phyloP scores from a whole-genome alignment of 2,329 filamentous ascomycete genomes.

The Aspergillus novoparasiticus region DNA sequence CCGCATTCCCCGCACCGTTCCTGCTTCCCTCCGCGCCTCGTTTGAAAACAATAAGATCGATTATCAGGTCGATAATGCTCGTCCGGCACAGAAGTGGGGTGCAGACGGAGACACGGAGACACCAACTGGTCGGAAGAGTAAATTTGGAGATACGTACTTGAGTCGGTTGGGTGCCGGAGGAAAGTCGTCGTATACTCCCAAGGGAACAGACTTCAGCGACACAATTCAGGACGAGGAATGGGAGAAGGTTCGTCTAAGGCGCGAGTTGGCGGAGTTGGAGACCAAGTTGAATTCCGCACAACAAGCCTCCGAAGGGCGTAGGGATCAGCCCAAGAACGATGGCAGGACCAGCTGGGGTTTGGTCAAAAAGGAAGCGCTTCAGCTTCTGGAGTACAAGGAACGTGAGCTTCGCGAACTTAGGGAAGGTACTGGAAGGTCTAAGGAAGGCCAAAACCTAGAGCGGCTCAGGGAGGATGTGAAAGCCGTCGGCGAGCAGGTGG shows the following conservation, averaged over 20 bases:
- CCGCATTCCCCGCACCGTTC: constrained; percentile 88
- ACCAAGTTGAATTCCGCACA: constrained; percentile 84
- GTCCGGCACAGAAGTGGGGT: constrained; percentile 75
- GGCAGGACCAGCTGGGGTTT: constrained; percentile 82
- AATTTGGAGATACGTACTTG: constrained; percentile 96
- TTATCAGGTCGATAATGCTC: constrained; percentile 83
- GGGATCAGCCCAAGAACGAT: constrained; percentile 58
- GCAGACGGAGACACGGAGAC: constrained; percentile 78
- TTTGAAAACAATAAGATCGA: constrained; percentile 97
- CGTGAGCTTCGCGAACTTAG: constrained; percentile 73
- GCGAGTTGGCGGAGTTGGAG: constrained; percentile 87
- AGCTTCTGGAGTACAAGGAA: constrained; percentile 92
- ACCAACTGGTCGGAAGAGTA: constrained; percentile 84
- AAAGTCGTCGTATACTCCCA: constrained; percentile 75
- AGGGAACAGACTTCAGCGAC: constrained; percentile 86
- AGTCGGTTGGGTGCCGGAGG: constrained; percentile 78
- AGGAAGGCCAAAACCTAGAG: constrained; percentile 72
- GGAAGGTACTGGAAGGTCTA: constrained; percentile 56
- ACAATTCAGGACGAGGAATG: constrained; percentile 88
- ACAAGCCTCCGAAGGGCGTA: constrained; percentile 66
- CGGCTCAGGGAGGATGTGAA: constrained; percentile 82
- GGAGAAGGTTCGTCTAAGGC: constrained; percentile 95
- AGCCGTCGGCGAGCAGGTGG: constrained; percentile 91
- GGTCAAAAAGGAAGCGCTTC: constrained; percentile 91
- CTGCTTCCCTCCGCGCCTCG: constrained; percentile 82